Evolutionary conservation across 2,329 filamentous ascomycete genomes (phyloP), one percentile per base, ranked within the genome.

Genomic region (Verticillium dahliae): DNA sequence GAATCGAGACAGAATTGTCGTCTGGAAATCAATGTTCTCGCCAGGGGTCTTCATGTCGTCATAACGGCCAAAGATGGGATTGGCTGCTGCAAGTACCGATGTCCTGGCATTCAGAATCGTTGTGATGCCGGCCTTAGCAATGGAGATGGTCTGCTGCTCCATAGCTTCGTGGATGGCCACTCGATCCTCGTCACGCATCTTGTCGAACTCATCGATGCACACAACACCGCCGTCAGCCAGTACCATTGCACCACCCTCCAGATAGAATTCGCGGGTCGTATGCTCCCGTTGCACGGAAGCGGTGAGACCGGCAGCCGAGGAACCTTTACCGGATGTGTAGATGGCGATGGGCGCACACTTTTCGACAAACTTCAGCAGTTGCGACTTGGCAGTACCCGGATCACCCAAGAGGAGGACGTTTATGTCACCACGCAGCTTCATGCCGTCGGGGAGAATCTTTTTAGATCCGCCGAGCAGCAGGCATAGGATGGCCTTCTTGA

Each of bases 91-190:
- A 22, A 99, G 81, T 1, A 99, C 95, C 0, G 93, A 97, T 1
- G 95, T 99, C 70, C 95, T 83, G 13, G 95, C 93, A 71, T 99
- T 99, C 60, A 99, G 85, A 66, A 99, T 98, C 0, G 95, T 99
- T 1, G 95, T 99, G 72, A 99, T 99, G 69, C 95, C 95, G 0
- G 95, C 95, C 78, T 99, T 98, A 66, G 95, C 95, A 69, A 99
- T 98, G 11, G 95, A 98, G 64, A 99, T 99, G 0, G 95, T 99
- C 76, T 99, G 95, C 78, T 99, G 95, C 74, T 99, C 95, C 95
- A 99, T 99, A 62, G 95, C 95, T 84, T 99, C 95, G 81, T 99
- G 95, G 67, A 99, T 99, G 1, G 95, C 95, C 6, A 98, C 95
- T 68, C 95, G 86, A 70, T 99, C 95, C 75, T 99, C 95, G 72